Evolutionary conservation across 257 asterid genomes (phyloP).

Genomic region (Thymus quinquecostatus): DNA sequence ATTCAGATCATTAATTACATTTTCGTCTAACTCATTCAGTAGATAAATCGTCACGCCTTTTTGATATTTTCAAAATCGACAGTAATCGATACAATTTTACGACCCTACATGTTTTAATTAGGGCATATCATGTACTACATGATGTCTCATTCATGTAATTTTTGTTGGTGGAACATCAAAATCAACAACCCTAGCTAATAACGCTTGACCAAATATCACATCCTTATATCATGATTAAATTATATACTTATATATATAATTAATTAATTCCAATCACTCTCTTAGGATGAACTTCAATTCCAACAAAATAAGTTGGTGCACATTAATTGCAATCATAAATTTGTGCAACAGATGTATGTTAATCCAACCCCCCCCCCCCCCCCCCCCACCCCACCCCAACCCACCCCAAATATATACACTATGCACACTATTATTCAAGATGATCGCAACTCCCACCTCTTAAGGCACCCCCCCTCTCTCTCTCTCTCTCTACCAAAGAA

Average conservation of each 20-base stretch:
- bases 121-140: background rate
- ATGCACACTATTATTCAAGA: conserved; percentile 5
- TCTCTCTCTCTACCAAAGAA: background rate
- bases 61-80: no score
- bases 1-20: no score
- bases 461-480: conserved; percentile 7
- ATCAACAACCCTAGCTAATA: background rate
- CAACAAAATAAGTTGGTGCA: conserved; percentile 24
- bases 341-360: conserved; percentile 4
- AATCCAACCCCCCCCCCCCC: background rate
- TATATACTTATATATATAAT: no score
- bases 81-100: no score
- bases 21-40: no score
- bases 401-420: background rate
- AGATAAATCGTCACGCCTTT: no score
- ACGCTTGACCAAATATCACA: background rate
- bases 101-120: no score
- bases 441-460: conserved; percentile 27
- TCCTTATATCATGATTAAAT: conserved; percentile 7
- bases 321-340: conserved; percentile 30
- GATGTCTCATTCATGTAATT: background rate
- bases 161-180: background rate
- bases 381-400: background rate
- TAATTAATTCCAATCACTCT: background rate
- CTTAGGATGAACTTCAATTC: conserved; percentile 24